These are phyloP conservation scores for Leccinum solheimii DNA, from an alignment of 1,284 basidiomycete species.

Conservation along the genomic window DNA sequence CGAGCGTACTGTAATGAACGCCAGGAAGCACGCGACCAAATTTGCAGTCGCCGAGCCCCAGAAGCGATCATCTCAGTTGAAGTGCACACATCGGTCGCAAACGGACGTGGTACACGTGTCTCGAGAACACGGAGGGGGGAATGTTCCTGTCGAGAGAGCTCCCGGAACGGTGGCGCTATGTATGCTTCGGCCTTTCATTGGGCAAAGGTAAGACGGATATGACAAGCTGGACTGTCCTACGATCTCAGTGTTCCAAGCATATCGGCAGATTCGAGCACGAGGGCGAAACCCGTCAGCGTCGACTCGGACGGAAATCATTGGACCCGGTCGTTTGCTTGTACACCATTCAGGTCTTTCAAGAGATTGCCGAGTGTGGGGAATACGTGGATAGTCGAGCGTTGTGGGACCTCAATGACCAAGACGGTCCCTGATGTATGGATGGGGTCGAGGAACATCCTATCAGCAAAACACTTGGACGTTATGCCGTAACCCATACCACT, in stretches of 20 bases:
- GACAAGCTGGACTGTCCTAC: background rate
- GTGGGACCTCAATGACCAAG: background rate
- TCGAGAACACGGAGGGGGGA: background rate
- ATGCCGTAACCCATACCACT: background rate
- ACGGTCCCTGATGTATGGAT: background rate
- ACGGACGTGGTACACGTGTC: background rate
- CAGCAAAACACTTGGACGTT: background rate
- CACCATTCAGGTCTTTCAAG: background rate
- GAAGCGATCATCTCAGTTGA: conserved; percentile 3
- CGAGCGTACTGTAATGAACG: background rate
- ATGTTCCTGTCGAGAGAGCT: background rate
- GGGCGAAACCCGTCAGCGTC: background rate
- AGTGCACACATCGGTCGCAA: background rate
- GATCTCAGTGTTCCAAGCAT: background rate
- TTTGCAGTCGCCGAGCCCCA: background rate
- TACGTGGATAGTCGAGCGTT: background rate
- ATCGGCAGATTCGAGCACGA: background rate
- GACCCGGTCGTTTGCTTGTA: background rate
- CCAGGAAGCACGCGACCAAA: background rate
- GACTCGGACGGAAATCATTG: background rate
- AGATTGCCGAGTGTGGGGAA: background rate
- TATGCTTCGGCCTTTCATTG: background rate
- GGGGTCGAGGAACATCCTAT: background rate
- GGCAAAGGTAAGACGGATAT: background rate
- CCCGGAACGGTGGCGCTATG: background rate